Conservation (phyloP, 1,284 basidiomycete species). For the Trichosporon sp. region DNA sequence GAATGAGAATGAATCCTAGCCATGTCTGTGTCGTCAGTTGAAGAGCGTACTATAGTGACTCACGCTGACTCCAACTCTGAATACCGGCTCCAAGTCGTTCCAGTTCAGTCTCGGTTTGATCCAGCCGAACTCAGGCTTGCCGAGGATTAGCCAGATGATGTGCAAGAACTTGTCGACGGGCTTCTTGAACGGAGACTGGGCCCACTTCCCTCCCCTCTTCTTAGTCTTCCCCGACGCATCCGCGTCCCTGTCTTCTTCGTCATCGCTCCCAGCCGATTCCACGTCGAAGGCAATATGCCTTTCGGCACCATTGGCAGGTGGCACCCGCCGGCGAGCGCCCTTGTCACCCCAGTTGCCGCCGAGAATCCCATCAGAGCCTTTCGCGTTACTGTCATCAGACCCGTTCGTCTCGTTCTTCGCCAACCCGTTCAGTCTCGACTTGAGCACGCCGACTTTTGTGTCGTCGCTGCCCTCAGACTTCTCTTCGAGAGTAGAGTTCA, state of each 20-base stretch:
- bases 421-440: not conserved
- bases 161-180: not conserved
- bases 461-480: not conserved
- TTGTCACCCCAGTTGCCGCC: not conserved
- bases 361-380: not conserved
- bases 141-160: not conserved
- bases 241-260: not conserved
- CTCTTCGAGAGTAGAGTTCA: not conserved
- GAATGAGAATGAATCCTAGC: conserved; percentile 41
- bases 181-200: not conserved
- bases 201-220: not conserved
- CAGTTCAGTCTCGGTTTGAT: conserved; percentile 36
- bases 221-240: not conserved
- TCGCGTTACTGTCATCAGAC: not conserved
- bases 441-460: not conserved
- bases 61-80: conserved; percentile 41
- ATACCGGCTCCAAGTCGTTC: conserved; percentile 37
- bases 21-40: conserved; percentile 34
- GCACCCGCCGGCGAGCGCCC: not conserved
- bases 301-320: not conserved
- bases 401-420: not conserved
- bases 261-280: not conserved
- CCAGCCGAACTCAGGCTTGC: conserved; percentile 30
- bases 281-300: not conserved
- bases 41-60: conserved; percentile 6